phyloP scores from a whole-genome alignment of 805 yeast species.

The Wickerhamiella vanderwaltii region DNA sequence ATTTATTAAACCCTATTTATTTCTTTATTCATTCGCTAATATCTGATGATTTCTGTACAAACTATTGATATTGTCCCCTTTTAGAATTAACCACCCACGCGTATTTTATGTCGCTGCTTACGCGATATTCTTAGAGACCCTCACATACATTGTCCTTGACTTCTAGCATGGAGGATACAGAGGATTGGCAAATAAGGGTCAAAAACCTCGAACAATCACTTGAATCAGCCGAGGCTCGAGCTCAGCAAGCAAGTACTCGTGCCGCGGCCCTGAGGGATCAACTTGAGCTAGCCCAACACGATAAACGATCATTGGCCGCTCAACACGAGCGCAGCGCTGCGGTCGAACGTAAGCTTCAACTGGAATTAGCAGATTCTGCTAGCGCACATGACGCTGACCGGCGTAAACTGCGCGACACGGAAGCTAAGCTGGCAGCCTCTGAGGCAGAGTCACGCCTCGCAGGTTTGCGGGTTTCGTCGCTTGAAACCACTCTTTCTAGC shows the following conservation, averaged over 20 bases:
- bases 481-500: constrained; percentile 2
- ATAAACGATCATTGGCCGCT: constrained; percentile 5
- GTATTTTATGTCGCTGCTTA: too few relatives aligned
- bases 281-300: constrained; percentile 6
- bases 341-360: background rate
- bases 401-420: background rate
- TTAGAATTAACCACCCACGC: too few relatives aligned
- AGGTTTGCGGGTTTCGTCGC: background rate
- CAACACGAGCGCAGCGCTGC: constrained; percentile 1
- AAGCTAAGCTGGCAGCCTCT: constrained; percentile 1
- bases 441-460: background rate
- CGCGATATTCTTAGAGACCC: too few relatives aligned
- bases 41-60: too few relatives aligned
- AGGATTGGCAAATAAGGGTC: background rate
- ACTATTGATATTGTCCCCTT: too few relatives aligned
- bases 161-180: too few relatives aligned
- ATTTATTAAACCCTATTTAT: too few relatives aligned
- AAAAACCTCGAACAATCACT: background rate
- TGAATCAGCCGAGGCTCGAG: constrained; percentile 1
- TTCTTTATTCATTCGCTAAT: too few relatives aligned
- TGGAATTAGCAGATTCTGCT: background rate
- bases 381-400: constrained; percentile 3
- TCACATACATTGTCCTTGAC: too few relatives aligned
- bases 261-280: constrained; percentile 8
- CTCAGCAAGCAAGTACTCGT: background rate